Conservation (phyloP, 768 basidiomycete species). For the Boletus rubescentipes region DNA sequence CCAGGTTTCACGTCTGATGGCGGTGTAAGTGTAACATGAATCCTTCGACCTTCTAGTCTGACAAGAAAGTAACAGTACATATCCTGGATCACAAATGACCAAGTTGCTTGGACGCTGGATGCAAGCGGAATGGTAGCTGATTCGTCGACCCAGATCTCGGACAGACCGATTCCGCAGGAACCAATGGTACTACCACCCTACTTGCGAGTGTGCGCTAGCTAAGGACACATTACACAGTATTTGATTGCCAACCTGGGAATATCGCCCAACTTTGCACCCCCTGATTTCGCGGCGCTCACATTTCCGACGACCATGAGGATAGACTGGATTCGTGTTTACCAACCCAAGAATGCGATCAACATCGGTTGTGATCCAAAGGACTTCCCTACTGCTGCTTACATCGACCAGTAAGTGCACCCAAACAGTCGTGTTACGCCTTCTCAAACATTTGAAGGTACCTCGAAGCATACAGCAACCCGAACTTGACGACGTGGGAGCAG, state of each 20-base stretch:
- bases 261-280: conserved; percentile 72
- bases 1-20: conserved; percentile 35
- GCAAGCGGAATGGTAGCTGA: conserved; percentile 61
- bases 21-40: conserved; percentile 41
- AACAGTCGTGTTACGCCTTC: background rate
- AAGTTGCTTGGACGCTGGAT: conserved; percentile 69
- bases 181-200: conserved; percentile 59
- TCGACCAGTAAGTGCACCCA: conserved; percentile 52
- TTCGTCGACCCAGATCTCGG: conserved; percentile 54
- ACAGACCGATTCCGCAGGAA: conserved; percentile 75
- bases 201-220: background rate
- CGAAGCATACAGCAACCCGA: conserved; percentile 81
- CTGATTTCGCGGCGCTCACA: conserved; percentile 67
- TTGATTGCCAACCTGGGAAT: conserved; percentile 85
- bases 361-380: conserved; percentile 81
- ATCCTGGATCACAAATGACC: conserved; percentile 66
- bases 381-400: conserved; percentile 82
- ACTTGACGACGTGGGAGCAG: conserved; percentile 71
- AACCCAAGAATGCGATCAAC: conserved; percentile 64
- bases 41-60: background rate
- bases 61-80: conserved; percentile 54
- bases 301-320: conserved; percentile 77
- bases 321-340: conserved; percentile 92
- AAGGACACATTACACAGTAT: conserved; percentile 50
- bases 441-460: conserved; percentile 38